phyloP scores from a whole-genome alignment of 1,139 yeast species.

The Blastobotrys serpentis region DNA sequence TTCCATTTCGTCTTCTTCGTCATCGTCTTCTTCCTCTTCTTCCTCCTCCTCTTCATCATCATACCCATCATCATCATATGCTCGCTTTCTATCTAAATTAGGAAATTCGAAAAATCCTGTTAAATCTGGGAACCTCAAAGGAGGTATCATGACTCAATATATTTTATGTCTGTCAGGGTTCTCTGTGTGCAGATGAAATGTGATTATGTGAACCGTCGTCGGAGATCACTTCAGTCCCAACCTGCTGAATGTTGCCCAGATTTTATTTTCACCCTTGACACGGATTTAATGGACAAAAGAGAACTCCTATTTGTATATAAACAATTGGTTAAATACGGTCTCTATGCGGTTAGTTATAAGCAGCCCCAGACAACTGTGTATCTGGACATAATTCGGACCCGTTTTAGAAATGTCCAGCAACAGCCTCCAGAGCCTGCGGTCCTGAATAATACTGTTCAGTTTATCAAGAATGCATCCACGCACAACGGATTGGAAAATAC shows the following conservation, averaged over 20 bases:
- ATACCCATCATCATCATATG: conserved; percentile 4
- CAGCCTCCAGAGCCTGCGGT: conserved; percentile 1
- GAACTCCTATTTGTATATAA: conserved; percentile 15
- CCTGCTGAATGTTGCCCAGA: too few relatives aligned
- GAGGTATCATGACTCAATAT: conserved; percentile 1
- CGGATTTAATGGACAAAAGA: conserved; percentile 2
- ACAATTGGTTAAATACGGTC: conserved; percentile 22
- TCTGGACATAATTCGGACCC: conserved; percentile 13
- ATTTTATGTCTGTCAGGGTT: too few relatives aligned
- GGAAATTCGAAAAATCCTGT: not conserved
- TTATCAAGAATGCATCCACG: conserved; percentile 21
- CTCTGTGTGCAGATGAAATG: too few relatives aligned
- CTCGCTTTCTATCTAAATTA: not conserved
- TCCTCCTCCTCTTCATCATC: conserved; percentile 14
- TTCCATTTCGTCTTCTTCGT: conserved; percentile 34
- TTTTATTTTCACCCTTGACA: not conserved
- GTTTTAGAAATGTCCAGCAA: conserved; percentile 14
- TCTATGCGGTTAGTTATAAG: conserved; percentile 19
- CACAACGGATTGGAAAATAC: conserved; percentile 15
- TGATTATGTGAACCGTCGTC: too few relatives aligned
- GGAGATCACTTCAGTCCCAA: not conserved
- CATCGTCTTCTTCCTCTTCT: conserved; percentile 20
- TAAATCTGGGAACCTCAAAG: conserved; percentile 3
- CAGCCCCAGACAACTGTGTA: conserved; percentile 18
- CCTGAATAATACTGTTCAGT: conserved; percentile 19